A percentile compares a stretch with the other conserved stretches of the same genome.
Conservation (phyloP, 805 yeast species). For the Spathaspora boniae region DNA sequence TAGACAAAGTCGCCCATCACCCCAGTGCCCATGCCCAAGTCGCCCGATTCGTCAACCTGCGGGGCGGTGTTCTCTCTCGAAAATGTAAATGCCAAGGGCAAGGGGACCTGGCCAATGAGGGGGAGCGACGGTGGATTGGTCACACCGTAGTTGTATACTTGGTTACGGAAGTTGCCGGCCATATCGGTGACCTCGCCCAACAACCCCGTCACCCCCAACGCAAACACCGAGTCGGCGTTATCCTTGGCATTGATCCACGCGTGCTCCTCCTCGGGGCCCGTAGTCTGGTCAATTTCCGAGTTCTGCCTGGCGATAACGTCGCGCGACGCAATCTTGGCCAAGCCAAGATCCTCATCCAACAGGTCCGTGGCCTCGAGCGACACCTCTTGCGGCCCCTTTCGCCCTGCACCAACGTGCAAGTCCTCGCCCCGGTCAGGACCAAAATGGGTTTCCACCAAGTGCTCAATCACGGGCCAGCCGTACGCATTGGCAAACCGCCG, state of each 20-base stretch:
- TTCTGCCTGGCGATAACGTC: slow-evolving; percentile 35
- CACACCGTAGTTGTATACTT: slow-evolving; percentile 20
- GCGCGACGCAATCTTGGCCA: slow-evolving; percentile 28
- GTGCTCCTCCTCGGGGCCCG: slow-evolving; percentile 19
- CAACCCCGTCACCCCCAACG: slow-evolving; percentile 71
- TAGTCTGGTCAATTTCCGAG: slow-evolving; percentile 27
- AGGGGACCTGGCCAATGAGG: slow-evolving; percentile 7
- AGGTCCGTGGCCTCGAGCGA: slow-evolving; percentile 14
- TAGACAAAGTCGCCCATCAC: slow-evolving; percentile 23
- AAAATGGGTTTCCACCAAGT: slow-evolving; percentile 70
- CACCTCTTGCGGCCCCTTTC: not conserved
- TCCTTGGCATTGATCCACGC: slow-evolving; percentile 52
- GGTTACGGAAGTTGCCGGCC: slow-evolving; percentile 44
- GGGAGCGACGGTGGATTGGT: slow-evolving; percentile 7
- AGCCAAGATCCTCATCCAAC: slow-evolving; percentile 25
- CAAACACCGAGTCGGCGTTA: slow-evolving; percentile 37
- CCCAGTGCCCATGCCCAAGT: slow-evolving; percentile 12
- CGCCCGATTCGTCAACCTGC: slow-evolving; percentile 10
- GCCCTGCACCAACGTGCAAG: not conserved
- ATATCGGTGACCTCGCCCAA: slow-evolving; percentile 61
- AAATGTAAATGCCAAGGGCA: slow-evolving; percentile 4
- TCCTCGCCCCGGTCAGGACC: slow-evolving; percentile 13
- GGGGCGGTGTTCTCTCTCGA: slow-evolving; percentile 3
- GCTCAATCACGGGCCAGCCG: slow-evolving; percentile 93
- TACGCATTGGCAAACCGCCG: slow-evolving; percentile 87